phyloP scores from a whole-genome alignment of 2,329 filamentous ascomycete species.

The Verruconis gallopava region DNA sequence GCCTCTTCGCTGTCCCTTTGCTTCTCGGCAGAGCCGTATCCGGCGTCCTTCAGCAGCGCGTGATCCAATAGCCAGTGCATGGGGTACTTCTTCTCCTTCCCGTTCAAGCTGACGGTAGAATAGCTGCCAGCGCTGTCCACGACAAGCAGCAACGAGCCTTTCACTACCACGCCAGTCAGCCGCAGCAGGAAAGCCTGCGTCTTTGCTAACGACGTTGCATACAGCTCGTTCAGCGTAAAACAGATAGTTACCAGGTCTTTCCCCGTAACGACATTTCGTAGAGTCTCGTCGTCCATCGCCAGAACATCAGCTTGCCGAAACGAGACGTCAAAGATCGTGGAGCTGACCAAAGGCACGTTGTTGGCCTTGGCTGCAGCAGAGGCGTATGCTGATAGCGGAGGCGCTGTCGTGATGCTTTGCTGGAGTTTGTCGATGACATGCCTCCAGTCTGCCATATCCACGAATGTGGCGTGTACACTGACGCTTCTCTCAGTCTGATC shows the following conservation, averaged over 20 bases:
- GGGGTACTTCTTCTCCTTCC: conserved; percentile 55
- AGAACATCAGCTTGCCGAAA: conserved; percentile 43
- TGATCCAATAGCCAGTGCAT: conserved; percentile 91
- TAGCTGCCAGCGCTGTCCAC: conserved; percentile 92
- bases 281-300: neutral
- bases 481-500: neutral
- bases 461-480: conserved; percentile 11
- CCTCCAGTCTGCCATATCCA: conserved; percentile 75
- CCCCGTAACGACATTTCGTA: neutral
- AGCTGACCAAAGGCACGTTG: conserved; percentile 25
- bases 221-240: conserved; percentile 94
- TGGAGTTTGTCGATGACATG: conserved; percentile 47
- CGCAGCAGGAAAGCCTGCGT: conserved; percentile 65
- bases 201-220: conserved; percentile 59
- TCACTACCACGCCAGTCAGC: conserved; percentile 45
- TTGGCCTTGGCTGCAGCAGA: conserved; percentile 31
- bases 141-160: conserved; percentile 61
- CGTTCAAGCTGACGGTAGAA: conserved; percentile 62
- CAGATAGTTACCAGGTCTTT: conserved; percentile 60
- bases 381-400: conserved; percentile 33
- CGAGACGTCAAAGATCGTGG: conserved; percentile 20
- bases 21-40: conserved; percentile 7
- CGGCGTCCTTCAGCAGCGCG: conserved; percentile 46
- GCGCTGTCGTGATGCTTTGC: conserved; percentile 39
- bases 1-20: conserved; percentile 5